Base-by-base conservation (phyloP, 331 rosid genomes). In the Cydonia oblonga region DNA sequence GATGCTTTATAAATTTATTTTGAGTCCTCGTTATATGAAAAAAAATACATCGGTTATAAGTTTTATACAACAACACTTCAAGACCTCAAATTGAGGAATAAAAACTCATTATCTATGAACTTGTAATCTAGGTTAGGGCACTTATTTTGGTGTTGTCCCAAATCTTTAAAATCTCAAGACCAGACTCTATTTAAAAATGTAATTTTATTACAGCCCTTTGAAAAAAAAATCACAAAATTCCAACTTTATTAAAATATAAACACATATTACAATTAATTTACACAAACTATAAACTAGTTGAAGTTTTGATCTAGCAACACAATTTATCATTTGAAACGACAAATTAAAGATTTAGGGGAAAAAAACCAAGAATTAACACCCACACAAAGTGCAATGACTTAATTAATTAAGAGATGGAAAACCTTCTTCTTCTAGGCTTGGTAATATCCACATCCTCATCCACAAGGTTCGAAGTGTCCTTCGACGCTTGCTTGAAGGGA, bases 351-450 rank as follows among this genome's bases (percentile, higher is more conserved):
- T 26, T n/a, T 3, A 10, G 42, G 42, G 54, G 60, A 10, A 18
- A 24, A 14, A 49, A 11, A 38, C 13, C 42, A 26, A 23, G 16
- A 52, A 24, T 40, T n/a, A 42, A 18, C 60, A 32, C 23, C 28
- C 12, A 11, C 29, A 60, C 5, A 33, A 57, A 49, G n/a, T 16
- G 54, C 54, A 49, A 49, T 15, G n/a, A 57, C 42, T n/a, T 40
- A 5, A 73, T 10, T 5, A 58, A 14, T 70, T 78, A 92, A 19
- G 97, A 92, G 24, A 92, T 64, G 19, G 97, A 92, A 87, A 90
- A 90, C 81, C 97, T 90, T 85, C 97, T 86, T 15, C 88, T 84
- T 71, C 90, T 90, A 32, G 97, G 96, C 88, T 87, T 87, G 15
- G 82, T 68, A 70, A 82, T 18, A 63, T 90, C 89, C 42, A 88